Evolutionary conservation across 164 flowering plant genomes (phyloP).

Genomic region (Platanus orientalis): DNA sequence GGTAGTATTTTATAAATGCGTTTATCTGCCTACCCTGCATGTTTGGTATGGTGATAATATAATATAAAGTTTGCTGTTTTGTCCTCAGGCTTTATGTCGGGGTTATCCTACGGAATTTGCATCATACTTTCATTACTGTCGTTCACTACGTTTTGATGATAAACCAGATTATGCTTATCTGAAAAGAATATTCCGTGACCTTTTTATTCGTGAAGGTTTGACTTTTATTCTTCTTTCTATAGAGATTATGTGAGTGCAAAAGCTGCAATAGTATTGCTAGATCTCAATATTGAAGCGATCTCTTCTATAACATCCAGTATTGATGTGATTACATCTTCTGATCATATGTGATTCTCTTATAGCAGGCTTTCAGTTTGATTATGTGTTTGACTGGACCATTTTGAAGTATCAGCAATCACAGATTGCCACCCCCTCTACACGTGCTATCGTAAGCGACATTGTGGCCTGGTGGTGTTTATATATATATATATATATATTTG

Average conservation of each 20-base stretch:
- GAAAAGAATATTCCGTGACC: slow-evolving; percentile 92
- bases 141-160: slow-evolving; percentile 92
- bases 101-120: slow-evolving; percentile 97
- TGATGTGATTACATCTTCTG: not conserved
- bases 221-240: not conserved
- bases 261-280: not conserved
- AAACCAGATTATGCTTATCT: slow-evolving; percentile 95
- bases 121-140: slow-evolving; percentile 92
- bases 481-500: too few relatives aligned
- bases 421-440: slow-evolving; percentile 62
- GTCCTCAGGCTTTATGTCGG: slow-evolving; percentile 68
- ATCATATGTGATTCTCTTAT: not conserved
- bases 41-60: not conserved
- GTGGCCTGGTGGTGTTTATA: not conserved
- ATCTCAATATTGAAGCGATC: not conserved
- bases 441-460: slow-evolving; percentile 44
- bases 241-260: not conserved
- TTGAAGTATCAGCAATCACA: slow-evolving; percentile 88
- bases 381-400: slow-evolving; percentile 91
- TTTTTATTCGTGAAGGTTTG: slow-evolving; percentile 94
- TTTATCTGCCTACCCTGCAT: not conserved
- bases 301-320: not conserved
- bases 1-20: slow-evolving; percentile 30
- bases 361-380: slow-evolving; percentile 87
- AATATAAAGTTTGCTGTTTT: slow-evolving; percentile 11